Conservation (phyloP, 768 basidiomycete genomes). For the Leccinum pellstonianum region DNA sequence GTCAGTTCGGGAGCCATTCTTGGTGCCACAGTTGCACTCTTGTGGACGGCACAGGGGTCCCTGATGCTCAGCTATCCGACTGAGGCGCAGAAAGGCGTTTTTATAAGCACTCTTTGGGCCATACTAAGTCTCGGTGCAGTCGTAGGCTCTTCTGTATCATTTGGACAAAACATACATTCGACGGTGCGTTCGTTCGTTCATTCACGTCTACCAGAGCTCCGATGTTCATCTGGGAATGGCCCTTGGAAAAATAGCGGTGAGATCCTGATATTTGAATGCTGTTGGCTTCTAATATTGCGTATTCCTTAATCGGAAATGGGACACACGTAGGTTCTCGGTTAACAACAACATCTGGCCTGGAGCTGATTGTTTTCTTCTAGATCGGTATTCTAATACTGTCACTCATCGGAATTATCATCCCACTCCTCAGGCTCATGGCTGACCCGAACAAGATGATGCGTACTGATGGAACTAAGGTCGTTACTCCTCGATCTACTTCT, state of each 20-base stretch:
- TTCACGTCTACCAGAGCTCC: neutral
- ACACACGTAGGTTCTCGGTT: constrained; percentile 56
- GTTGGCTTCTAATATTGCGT: neutral
- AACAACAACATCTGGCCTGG: neutral
- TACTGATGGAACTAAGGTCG: constrained; percentile 67
- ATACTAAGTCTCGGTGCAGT: constrained; percentile 83
- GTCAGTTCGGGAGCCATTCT: constrained; percentile 71
- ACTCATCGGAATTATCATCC: constrained; percentile 60
- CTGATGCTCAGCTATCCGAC: constrained; percentile 82
- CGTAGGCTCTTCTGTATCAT: constrained; percentile 68
- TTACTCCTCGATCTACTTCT: constrained; percentile 59
- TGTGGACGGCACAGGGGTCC: constrained; percentile 83
- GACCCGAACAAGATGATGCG: constrained; percentile 72
- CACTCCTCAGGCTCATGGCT: constrained; percentile 51
- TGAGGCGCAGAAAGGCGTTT: constrained; percentile 69
- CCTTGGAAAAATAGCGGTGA: constrained; percentile 29
- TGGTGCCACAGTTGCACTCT: constrained; percentile 65
- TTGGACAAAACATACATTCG: constrained; percentile 68
- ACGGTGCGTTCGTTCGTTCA: constrained; percentile 38
- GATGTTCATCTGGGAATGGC: neutral
- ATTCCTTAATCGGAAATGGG: constrained; percentile 55
- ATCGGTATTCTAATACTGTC: constrained; percentile 63
- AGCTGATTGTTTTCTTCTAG: neutral
- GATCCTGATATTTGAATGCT: neutral
- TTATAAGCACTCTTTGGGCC: constrained; percentile 75